These are phyloP conservation scores for Globisporangium cylindrosporum DNA, from an alignment of 352 stramenopile species.

Conservation along the genomic window DNA sequence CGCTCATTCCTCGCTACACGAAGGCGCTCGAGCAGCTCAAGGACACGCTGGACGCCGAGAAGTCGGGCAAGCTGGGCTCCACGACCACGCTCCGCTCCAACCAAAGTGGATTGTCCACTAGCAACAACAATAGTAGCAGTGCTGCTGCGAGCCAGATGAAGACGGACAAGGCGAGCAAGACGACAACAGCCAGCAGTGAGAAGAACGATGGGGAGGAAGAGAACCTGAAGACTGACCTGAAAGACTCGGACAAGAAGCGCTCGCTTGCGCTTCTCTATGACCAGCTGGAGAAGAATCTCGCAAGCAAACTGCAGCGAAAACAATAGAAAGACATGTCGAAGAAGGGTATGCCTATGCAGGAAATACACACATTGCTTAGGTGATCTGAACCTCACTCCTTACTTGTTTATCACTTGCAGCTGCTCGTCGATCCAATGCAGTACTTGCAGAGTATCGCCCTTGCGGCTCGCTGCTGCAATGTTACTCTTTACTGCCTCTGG, in stretches of 20 bases:
- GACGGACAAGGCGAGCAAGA: conserved; percentile 9
- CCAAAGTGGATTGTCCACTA: not conserved
- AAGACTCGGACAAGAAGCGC: conserved; percentile 48
- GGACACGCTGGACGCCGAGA: conserved; percentile 74
- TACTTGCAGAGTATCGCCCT: not conserved
- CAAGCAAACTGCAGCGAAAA: conserved; percentile 37
- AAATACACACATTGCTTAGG: not conserved
- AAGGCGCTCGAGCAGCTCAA: conserved; percentile 71
- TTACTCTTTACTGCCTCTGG: not conserved
- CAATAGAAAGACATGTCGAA: conserved; percentile 29
- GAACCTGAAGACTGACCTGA: conserved; percentile 31
- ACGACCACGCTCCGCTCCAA: conserved; percentile 35
- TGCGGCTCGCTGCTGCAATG: not conserved
- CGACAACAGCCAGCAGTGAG: not conserved
- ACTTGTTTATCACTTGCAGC: not conserved
- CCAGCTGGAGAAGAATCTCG: conserved; percentile 60
- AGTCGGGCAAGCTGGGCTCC: conserved; percentile 54
- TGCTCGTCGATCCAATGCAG: not conserved
- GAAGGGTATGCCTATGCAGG: conserved; percentile 1
- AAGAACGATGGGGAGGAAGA: conserved; percentile 6
- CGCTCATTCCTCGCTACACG: conserved; percentile 71
- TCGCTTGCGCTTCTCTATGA: conserved; percentile 48
- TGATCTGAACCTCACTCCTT: not conserved
- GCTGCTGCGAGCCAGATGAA: conserved; percentile 8
- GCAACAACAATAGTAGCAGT: not conserved